These are phyloP conservation scores for Colletotrichum simmondsii DNA, from an alignment of 2,329 filamentous ascomycete species.

Conservation along the genomic window DNA sequence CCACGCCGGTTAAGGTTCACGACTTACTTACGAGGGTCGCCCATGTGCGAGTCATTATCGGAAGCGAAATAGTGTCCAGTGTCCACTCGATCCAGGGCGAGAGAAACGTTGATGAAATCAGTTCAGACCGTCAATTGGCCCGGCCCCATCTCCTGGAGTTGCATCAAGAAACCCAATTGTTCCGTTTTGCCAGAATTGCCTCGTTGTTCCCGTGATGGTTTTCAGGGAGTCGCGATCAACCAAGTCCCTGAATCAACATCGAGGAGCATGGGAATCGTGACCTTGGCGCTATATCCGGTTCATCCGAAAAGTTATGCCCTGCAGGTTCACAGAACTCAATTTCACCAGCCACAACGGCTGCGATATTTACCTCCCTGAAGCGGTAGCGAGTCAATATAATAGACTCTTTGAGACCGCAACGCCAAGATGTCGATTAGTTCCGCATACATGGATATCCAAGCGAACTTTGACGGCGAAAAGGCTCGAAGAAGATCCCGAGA, in stretches of 20 bases:
- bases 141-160: neutral
- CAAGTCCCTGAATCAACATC: neutral
- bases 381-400: neutral
- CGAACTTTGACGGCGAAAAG: neutral
- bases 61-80: neutral
- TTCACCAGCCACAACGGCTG: neutral
- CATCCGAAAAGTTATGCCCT: slow-evolving; percentile 11
- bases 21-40: neutral
- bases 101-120: slow-evolving; percentile 3
- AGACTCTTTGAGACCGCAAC: neutral
- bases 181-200: neutral
- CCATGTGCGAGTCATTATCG: slow-evolving; percentile 2
- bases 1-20: neutral
- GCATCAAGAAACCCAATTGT: neutral
- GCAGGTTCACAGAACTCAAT: neutral
- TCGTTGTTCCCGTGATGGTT: neutral
- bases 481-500: too few species aligned
- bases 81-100: neutral
- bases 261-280: neutral
- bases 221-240: neutral
- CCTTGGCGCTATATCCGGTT: slow-evolving; percentile 8
- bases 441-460: neutral
- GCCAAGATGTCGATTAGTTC: neutral
- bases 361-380: neutral
- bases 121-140: neutral